Evolutionary conservation across 441 rosid species (phyloP).

Genomic region (Rhodomyrtus psidioides): DNA sequence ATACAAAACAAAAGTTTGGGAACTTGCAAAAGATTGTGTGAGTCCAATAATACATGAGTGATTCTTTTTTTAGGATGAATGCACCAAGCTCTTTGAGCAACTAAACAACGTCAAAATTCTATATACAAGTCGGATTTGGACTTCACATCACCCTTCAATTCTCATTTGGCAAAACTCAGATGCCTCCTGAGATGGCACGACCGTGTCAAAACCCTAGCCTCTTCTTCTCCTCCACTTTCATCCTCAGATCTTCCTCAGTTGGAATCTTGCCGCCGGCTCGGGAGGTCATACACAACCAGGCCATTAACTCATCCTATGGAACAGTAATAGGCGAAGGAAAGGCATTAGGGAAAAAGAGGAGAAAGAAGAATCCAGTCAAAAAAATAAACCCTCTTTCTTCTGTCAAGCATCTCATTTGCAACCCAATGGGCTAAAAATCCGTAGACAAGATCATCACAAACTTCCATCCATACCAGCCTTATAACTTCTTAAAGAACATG

Average conservation of each 20-base stretch:
- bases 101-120: not conserved
- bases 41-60: not conserved
- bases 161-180: not conserved
- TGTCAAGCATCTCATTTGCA: not conserved
- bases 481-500: not conserved
- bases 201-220: constrained; percentile 38
- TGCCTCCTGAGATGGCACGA: not conserved
- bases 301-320: constrained; percentile 66
- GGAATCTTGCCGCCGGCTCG: constrained; percentile 30
- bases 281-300: constrained; percentile 53
- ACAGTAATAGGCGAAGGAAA: not conserved
- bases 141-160: not conserved
- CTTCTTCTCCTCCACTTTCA: constrained; percentile 46
- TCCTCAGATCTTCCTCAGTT: constrained; percentile 43
- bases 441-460: not conserved
- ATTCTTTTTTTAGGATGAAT: not conserved
- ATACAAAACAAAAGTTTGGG: not conserved
- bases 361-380: not conserved
- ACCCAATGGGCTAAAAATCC: not conserved
- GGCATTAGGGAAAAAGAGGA: not conserved
- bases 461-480: not conserved
- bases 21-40: not conserved
- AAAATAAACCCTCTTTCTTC: too few species aligned
- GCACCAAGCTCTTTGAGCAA: not conserved
- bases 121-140: not conserved